Percentiles rank a stretch among this genome's conserved stretches.
Conservation (phyloP, 108 stramenopile genomes). For the Nitzschia putrida region DNA sequence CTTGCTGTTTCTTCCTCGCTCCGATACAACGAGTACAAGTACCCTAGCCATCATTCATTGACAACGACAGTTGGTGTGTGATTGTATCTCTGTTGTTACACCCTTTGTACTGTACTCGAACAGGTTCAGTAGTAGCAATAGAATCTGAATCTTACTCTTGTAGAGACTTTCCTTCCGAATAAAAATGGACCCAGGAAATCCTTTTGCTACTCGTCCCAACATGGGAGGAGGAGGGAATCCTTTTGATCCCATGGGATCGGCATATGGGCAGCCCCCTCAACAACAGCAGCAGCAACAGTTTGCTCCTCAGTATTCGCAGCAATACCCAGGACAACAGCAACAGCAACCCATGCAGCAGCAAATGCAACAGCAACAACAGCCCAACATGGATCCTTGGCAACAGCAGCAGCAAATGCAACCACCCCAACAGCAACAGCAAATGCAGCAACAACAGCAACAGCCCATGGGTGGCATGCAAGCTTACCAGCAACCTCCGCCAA, state of each 20-base stretch:
- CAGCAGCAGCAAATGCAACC: slow-evolving; percentile 27
- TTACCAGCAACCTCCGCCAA: slow-evolving; percentile 34
- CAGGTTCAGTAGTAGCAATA: no score
- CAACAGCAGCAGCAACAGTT: slow-evolving; percentile 24
- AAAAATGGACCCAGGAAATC: not conserved
- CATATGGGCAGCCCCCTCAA: slow-evolving; percentile 4
- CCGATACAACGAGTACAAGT: no score
- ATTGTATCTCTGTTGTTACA: no score
- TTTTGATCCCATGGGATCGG: slow-evolving; percentile 40
- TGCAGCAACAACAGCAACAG: slow-evolving; percentile 5
- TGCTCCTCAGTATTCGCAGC: slow-evolving; percentile 22
- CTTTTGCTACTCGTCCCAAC: not conserved
- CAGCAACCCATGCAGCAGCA: slow-evolving; percentile 30
- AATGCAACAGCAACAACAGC: not conserved
- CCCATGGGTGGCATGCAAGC: slow-evolving; percentile 15
- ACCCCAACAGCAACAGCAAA: slow-evolving; percentile 19
- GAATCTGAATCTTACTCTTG: no score
- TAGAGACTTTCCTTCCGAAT: no score
- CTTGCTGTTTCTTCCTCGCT: no score
- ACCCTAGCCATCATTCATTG: no score
- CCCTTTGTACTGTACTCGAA: no score
- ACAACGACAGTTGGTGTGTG: no score
- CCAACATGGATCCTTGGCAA: slow-evolving; percentile 17
- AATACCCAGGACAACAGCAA: slow-evolving; percentile 11
- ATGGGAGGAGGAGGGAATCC: slow-evolving; percentile 22